These are phyloP conservation scores for Stemphylium lycopersici DNA, from an alignment of 2,329 filamentous ascomycete species.

Conservation along the genomic window DNA sequence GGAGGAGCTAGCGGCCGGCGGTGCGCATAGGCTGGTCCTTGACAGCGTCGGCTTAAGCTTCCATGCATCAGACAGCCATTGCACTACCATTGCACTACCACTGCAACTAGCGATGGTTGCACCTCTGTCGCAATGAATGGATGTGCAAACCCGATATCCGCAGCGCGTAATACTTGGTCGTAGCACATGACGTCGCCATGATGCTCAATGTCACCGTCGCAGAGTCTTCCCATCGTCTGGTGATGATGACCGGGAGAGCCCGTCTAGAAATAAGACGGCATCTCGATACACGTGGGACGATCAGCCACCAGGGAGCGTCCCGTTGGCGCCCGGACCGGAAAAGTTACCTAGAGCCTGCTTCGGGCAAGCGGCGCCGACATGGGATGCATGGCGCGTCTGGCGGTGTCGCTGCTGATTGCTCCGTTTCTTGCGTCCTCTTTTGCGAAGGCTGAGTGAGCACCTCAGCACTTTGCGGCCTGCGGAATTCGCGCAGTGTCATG, in stretches of 20 bases:
- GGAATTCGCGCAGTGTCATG: too few relatives aligned
- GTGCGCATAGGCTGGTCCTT: slow-evolving; percentile 23
- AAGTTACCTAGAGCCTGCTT: background rate
- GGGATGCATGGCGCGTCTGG: slow-evolving; percentile 4
- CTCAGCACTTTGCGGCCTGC: slow-evolving; percentile 1
- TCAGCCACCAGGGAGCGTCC: slow-evolving; percentile 25
- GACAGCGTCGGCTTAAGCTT: slow-evolving; percentile 6
- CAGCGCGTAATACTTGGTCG: slow-evolving; percentile 4
- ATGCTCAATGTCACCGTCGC: background rate
- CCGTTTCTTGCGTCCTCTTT: background rate
- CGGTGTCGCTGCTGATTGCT: too few relatives aligned
- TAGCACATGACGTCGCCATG: slow-evolving; percentile 22
- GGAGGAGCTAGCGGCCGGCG: slow-evolving; percentile 18
- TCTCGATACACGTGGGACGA: slow-evolving; percentile 24
- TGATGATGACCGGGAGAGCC: slow-evolving; percentile 27
- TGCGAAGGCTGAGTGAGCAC: slow-evolving; percentile 9
- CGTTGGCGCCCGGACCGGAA: slow-evolving; percentile 19
- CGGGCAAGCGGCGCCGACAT: background rate
- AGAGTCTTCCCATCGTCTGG: slow-evolving; percentile 21
- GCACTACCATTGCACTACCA: background rate
- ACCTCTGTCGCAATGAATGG: background rate
- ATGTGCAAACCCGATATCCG: slow-evolving; percentile 8
- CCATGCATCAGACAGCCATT: background rate
- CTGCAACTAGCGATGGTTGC: background rate
- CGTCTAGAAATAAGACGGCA: slow-evolving; percentile 3